Conservation (phyloP, 495 filamentous ascomycete species). For the Penicillium waksmanii region DNA sequence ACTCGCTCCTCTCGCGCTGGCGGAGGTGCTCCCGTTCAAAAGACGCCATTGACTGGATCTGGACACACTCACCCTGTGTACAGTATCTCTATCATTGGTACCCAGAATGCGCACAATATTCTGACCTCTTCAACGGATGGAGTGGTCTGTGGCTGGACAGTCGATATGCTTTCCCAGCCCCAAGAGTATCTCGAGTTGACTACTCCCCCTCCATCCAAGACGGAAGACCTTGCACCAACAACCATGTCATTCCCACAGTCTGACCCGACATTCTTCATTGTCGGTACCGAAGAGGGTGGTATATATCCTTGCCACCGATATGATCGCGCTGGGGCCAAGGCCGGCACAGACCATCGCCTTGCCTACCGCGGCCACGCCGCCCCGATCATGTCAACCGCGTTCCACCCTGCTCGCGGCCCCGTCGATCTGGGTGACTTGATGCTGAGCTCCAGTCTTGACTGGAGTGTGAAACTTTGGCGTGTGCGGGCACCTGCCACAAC, state of each 20-base stretch:
- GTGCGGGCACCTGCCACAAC: constrained; percentile 68
- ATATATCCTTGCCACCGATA: constrained; percentile 97
- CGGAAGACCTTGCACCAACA: constrained; percentile 92
- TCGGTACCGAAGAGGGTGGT: constrained; percentile 92
- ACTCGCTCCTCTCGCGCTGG: constrained; percentile 68
- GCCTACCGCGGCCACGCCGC: constrained; percentile 86
- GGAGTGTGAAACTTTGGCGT: constrained; percentile 97
- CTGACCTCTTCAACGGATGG: constrained; percentile 95
- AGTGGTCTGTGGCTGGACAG: constrained; percentile 92
- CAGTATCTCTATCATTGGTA: constrained; percentile 91
- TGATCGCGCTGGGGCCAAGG: constrained; percentile 94
- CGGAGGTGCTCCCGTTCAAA: constrained; percentile 86
- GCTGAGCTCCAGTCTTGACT: constrained; percentile 84
- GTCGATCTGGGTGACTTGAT: constrained; percentile 96
- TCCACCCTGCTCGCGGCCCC: constrained; percentile 87
- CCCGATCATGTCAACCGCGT: constrained; percentile 93
- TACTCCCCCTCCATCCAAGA: constrained; percentile 85
- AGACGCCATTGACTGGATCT: constrained; percentile 87
- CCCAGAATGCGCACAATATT: constrained; percentile 98
- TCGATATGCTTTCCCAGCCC: constrained; percentile 95
- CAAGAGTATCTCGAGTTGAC: constrained; percentile 88
- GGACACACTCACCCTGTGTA: constrained; percentile 98
- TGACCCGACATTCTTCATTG: constrained; percentile 96
- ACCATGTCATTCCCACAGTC: constrained; percentile 96
- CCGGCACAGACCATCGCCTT: constrained; percentile 85